phyloP scores from a whole-genome alignment of 768 basidiomycete genomes.

The Hysterangium stoloniferum region DNA sequence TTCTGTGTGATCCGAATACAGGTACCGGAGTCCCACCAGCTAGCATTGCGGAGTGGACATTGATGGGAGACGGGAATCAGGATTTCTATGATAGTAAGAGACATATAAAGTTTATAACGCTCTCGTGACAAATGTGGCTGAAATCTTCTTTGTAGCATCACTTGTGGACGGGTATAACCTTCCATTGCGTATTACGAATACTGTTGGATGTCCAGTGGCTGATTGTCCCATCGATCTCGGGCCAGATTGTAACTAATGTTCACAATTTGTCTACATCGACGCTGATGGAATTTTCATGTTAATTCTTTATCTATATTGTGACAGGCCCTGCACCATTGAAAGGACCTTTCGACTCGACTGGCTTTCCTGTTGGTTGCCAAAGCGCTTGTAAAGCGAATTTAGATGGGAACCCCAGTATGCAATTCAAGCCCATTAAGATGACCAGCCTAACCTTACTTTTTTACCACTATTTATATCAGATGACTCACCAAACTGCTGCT shows the following conservation, averaged over 20 bases:
- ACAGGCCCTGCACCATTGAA: slow-evolving; percentile 41
- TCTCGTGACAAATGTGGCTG: background rate
- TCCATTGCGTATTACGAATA: slow-evolving; percentile 50
- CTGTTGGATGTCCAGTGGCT: slow-evolving; percentile 43
- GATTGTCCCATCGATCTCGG: slow-evolving; percentile 56
- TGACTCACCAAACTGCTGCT: slow-evolving; percentile 61
- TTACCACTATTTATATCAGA: slow-evolving; percentile 20
- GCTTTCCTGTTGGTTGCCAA: slow-evolving; percentile 52
- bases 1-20: slow-evolving; percentile 27
- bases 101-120: background rate
- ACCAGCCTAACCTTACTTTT: background rate
- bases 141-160: slow-evolving; percentile 35
- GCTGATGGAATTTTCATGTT: no score
- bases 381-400: slow-evolving; percentile 45
- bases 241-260: slow-evolving; percentile 38
- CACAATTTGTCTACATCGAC: background rate
- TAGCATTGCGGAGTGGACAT: slow-evolving; percentile 61
- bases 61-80: slow-evolving; percentile 29
- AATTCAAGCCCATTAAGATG: background rate
- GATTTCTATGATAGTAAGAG: slow-evolving; percentile 57
- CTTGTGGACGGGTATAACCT: slow-evolving; percentile 54
- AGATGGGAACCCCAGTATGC: slow-evolving; percentile 28
- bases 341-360: slow-evolving; percentile 46
- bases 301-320: slow-evolving; percentile 14
- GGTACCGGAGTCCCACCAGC: slow-evolving; percentile 60